These are phyloP conservation scores for Colletotrichum musicola DNA, from an alignment of 2,329 filamentous ascomycete species.

Conservation along the genomic window DNA sequence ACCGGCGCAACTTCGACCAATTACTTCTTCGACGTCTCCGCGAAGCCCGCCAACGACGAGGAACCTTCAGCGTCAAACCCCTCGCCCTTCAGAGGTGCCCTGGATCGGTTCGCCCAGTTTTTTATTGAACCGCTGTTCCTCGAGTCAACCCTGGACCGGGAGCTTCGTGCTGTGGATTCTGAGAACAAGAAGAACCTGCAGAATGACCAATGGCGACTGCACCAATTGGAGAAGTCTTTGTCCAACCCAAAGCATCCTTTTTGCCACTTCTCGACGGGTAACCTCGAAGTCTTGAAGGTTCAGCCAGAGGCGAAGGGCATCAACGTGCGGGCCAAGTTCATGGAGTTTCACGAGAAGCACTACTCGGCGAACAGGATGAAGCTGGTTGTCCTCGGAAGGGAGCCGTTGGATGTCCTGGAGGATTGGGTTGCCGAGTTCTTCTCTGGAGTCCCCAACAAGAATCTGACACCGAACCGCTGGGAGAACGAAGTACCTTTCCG, in stretches of 20 bases:
- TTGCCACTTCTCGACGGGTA: conserved; percentile 92
- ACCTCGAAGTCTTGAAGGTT: conserved; percentile 86
- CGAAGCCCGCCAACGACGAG: conserved; percentile 75
- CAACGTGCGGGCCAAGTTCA: conserved; percentile 90
- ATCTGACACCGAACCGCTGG: conserved; percentile 74
- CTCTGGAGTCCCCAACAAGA: conserved; percentile 83
- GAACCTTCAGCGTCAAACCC: conserved; percentile 68
- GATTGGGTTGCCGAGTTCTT: conserved; percentile 89
- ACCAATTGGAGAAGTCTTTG: conserved; percentile 89
- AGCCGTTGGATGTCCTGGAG: conserved; percentile 85
- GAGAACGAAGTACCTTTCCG: conserved; percentile 63
- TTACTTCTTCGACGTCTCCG: conserved; percentile 96
- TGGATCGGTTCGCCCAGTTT: conserved; percentile 95
- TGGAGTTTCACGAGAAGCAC: conserved; percentile 88
- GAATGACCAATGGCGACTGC: conserved; percentile 87
- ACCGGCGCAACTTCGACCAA: conserved; percentile 95
- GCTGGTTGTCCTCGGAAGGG: conserved; percentile 85
- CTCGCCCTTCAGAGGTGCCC: conserved; percentile 78
- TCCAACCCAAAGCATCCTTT: conserved; percentile 90
- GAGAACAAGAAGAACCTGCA: conserved; percentile 99
- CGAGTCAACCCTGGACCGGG: conserved; percentile 85
- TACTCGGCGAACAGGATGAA: conserved; percentile 97
- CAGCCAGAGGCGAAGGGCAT: conserved; percentile 83
- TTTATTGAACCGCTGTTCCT: conserved; percentile 91
- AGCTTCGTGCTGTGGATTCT: conserved; percentile 90